Percentiles rank a stretch among this genome's conserved stretches.
These are phyloP conservation scores for Phytophthora crassamura DNA, from an alignment of 352 stramenopile species.

Conservation along the genomic window DNA sequence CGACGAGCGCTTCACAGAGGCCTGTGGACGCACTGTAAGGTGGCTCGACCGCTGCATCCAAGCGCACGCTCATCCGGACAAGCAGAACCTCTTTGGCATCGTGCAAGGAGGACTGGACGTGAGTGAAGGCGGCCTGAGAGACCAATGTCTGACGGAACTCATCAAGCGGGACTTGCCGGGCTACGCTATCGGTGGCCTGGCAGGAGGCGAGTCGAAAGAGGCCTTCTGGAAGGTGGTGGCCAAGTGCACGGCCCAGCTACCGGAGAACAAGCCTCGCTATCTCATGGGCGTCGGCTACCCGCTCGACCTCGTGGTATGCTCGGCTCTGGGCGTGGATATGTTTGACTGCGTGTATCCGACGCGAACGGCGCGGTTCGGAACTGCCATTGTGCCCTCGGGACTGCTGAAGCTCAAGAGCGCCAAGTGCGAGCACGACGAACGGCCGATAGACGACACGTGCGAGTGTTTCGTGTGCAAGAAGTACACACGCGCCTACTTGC, in stretches of 20 bases:
- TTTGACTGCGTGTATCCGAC: constrained; percentile 98
- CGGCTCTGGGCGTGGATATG: constrained; percentile 97
- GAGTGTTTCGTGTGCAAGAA: constrained; percentile 77
- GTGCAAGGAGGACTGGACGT: constrained; percentile 96
- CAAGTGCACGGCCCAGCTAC: constrained; percentile 75
- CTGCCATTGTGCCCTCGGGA: constrained; percentile 85
- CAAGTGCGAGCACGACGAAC: constrained; percentile 60
- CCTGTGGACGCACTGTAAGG: constrained; percentile 92
- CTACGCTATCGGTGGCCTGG: constrained; percentile 97
- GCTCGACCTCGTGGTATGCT: constrained; percentile 97
- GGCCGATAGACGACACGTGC: constrained; percentile 75
- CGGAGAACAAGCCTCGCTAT: constrained; percentile 95
- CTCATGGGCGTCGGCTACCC: constrained; percentile 99
- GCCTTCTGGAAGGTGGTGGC: constrained; percentile 97
- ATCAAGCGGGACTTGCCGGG: constrained; percentile 82
- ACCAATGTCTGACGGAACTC: constrained; percentile 93
- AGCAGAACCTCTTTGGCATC: constrained; percentile 98
- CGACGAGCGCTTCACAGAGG: constrained; percentile 91
- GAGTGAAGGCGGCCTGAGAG: constrained; percentile 89
- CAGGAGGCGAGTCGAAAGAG: constrained; percentile 93
- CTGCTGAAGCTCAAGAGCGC: constrained; percentile 76
- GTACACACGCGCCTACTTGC: constrained; percentile 77
- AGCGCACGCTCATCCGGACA: constrained; percentile 83
- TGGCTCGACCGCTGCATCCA: constrained; percentile 96
- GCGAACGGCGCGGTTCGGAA: constrained; percentile 95